Percentiles rank a stretch among this genome's conserved stretches.
These are phyloP conservation scores for Amphichorda felina DNA, from an alignment of 2,329 filamentous ascomycete species.

Conservation along the genomic window DNA sequence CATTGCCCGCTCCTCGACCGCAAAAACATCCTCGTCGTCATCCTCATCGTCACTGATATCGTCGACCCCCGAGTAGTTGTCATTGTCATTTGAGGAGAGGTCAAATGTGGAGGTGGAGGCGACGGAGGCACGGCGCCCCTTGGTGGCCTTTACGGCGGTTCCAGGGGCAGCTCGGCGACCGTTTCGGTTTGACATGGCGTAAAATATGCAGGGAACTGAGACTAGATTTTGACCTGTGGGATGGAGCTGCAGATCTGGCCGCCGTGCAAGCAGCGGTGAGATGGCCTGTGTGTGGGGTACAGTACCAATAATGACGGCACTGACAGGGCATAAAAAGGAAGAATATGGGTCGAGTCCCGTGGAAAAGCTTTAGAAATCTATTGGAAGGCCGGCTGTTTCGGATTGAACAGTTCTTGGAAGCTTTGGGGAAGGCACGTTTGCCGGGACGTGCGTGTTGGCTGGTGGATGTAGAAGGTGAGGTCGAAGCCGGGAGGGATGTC, in stretches of 20 bases:
- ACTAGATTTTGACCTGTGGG: not conserved
- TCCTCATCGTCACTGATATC: conserved; percentile 68
- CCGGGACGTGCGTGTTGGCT: too few relatives aligned
- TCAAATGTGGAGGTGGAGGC: conserved; percentile 44
- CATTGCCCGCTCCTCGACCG: conserved; percentile 68
- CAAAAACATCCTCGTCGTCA: conserved; percentile 68
- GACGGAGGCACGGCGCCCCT: conserved; percentile 34
- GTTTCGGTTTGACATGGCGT: conserved; percentile 1
- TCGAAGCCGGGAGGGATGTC: too few relatives aligned
- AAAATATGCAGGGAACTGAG: not conserved
- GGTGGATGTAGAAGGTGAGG: too few relatives aligned
- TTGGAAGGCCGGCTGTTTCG: too few relatives aligned
- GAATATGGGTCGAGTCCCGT: too few relatives aligned
- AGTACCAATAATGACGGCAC: not conserved
- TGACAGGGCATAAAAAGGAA: too few relatives aligned
- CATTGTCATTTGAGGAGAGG: conserved; percentile 59
- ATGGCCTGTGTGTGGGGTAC: conserved; percentile 6
- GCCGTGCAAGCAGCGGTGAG: conserved; percentile 1
- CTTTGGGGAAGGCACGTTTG: too few relatives aligned
- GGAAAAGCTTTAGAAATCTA: too few relatives aligned
- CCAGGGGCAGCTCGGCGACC: conserved; percentile 30
- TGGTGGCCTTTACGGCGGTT: conserved; percentile 29
- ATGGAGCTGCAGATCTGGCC: conserved; percentile 1
- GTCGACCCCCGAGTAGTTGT: conserved; percentile 63
- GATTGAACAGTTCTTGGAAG: too few relatives aligned